Percentiles rank a stretch among this genome's conserved stretches.
Evolutionary conservation across 768 basidiomycete species (phyloP).

Genomic region (Coprinopsis sp.): DNA sequence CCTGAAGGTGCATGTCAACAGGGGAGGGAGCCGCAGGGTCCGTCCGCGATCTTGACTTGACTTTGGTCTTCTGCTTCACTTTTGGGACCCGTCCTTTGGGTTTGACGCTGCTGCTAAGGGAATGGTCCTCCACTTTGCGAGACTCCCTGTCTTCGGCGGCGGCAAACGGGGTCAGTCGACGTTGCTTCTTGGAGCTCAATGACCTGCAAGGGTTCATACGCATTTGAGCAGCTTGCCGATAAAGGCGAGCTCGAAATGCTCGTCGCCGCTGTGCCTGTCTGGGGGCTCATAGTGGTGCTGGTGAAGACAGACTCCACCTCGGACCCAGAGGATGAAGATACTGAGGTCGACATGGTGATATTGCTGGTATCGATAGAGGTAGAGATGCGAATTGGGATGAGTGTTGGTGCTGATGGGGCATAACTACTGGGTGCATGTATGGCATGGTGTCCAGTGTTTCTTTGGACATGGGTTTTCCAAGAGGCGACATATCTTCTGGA

Average conservation of each 20-base stretch:
- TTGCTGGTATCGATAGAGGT: slow-evolving; percentile 3
- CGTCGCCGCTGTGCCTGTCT: slow-evolving; percentile 1
- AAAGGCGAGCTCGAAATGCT: slow-evolving; percentile 5
- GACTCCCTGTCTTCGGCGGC: background rate
- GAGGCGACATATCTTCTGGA: slow-evolving; percentile 13
- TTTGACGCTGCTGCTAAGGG: slow-evolving; percentile 8
- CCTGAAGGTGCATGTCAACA: slow-evolving; percentile 50
- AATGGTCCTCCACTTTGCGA: background rate
- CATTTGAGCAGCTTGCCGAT: background rate
- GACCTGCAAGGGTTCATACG: slow-evolving; percentile 3
- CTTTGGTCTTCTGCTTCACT: background rate
- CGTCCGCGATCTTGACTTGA: slow-evolving; percentile 6
- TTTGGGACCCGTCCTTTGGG: slow-evolving; percentile 11
- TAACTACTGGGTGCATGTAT: slow-evolving; percentile 54
- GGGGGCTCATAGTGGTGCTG: background rate
- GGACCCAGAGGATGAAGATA: slow-evolving; percentile 9
- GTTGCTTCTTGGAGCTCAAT: slow-evolving; percentile 8
- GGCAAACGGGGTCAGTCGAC: background rate
- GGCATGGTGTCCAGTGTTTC: slow-evolving; percentile 26
- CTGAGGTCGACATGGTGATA: slow-evolving; percentile 1
- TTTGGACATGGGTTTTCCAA: slow-evolving; percentile 15
- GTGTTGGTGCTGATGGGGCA: slow-evolving; percentile 5
- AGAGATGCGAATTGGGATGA: slow-evolving; percentile 4
- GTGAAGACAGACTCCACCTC: background rate
- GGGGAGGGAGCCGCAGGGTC: slow-evolving; percentile 27